phyloP scores from a whole-genome alignment of 495 filamentous ascomycete genomes.

The Neurospora sp. region DNA sequence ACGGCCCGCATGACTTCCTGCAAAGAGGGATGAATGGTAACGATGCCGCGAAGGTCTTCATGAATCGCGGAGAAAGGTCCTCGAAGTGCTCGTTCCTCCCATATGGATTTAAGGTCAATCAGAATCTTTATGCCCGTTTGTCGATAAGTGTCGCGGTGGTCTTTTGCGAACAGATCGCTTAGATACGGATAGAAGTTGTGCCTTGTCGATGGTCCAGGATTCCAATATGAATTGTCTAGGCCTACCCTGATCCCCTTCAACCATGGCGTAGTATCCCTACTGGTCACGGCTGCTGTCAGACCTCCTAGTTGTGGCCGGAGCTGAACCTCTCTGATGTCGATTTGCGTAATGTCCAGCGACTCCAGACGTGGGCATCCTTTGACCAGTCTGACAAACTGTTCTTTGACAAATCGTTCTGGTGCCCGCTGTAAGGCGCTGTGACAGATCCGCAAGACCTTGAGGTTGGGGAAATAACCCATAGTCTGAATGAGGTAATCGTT shows the following conservation, averaged over 20 bases:
- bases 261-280: background rate
- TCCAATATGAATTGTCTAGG: background rate
- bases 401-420: background rate
- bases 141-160: background rate
- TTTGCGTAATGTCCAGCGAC: background rate
- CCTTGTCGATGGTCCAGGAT: background rate
- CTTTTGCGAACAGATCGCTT: background rate
- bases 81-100: background rate
- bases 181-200: background rate
- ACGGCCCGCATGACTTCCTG: background rate
- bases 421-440: background rate
- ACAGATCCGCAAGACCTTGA: background rate
- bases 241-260: background rate
- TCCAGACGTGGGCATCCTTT: background rate
- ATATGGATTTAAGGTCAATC: background rate
- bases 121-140: background rate
- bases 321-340: background rate
- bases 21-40: background rate
- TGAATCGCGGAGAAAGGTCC: background rate
- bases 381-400: background rate
- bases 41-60: background rate
- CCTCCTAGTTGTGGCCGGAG: background rate
- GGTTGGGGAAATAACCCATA: background rate
- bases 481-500: background rate
- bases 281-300: background rate